These are phyloP conservation scores for Tephrocybe rancida DNA, from an alignment of 768 basidiomycete species.

Conservation along the genomic window DNA sequence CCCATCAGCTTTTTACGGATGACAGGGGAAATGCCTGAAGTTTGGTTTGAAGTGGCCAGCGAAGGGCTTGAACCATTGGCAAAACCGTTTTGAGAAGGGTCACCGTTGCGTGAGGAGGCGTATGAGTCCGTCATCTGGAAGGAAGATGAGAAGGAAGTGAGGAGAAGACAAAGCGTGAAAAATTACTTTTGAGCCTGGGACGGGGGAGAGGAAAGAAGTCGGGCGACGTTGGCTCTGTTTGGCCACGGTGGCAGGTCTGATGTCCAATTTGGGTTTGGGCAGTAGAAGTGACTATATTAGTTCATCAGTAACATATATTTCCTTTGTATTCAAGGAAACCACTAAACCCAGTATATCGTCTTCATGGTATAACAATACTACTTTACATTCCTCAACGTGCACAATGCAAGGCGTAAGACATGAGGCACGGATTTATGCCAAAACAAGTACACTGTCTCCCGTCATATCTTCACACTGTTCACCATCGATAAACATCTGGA, in stretches of 20 bases:
- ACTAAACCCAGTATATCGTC: conserved; percentile 28
- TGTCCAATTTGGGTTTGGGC: conserved; percentile 52
- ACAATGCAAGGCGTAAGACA: conserved; percentile 5
- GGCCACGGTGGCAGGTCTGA: conserved; percentile 39
- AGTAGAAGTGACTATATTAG: conserved; percentile 41
- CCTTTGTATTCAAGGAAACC: neutral
- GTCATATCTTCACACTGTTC: conserved; percentile 29
- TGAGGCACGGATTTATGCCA: conserved; percentile 1
- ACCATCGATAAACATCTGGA: conserved; percentile 41
- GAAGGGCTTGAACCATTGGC: conserved; percentile 70
- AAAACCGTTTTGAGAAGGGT: conserved; percentile 59
- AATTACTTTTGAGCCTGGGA: conserved; percentile 57
- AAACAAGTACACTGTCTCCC: neutral
- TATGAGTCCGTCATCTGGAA: conserved; percentile 77
- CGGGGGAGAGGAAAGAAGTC: conserved; percentile 55
- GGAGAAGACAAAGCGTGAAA: conserved; percentile 31
- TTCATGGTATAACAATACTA: conserved; percentile 22
- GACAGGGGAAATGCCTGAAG: conserved; percentile 44
- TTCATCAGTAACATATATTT: neutral
- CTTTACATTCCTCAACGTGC: conserved; percentile 7
- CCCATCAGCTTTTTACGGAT: conserved; percentile 93
- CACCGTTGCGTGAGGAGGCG: conserved; percentile 66
- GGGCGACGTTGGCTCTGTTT: conserved; percentile 51
- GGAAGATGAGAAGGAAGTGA: conserved; percentile 28
- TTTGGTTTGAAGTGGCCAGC: conserved; percentile 39